Percentiles rank a stretch among this genome's conserved stretches.
These are phyloP conservation scores for Candida suzukii DNA, from an alignment of 805 yeast genomes.

Conservation along the genomic window DNA sequence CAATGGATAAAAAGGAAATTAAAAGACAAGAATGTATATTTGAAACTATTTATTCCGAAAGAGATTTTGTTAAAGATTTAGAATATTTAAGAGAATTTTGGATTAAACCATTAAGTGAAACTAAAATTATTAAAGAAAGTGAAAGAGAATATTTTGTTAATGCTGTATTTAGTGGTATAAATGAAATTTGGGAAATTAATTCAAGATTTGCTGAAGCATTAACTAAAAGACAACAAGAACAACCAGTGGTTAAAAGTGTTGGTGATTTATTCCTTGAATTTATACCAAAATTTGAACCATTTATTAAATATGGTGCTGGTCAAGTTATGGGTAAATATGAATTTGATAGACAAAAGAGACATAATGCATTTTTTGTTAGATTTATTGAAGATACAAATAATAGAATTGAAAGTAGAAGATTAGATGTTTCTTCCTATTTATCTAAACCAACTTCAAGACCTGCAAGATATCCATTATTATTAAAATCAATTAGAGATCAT, in stretches of 20 bases:
- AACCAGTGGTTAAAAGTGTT: slow-evolving; percentile 76
- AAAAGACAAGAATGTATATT: slow-evolving; percentile 93
- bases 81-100: slow-evolving; percentile 91
- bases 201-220: slow-evolving; percentile 83
- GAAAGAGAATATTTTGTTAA: slow-evolving; percentile 88
- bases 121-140: slow-evolving; percentile 79
- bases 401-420: slow-evolving; percentile 76
- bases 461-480: slow-evolving; percentile 83
- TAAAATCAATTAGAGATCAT: slow-evolving; percentile 75
- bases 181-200: slow-evolving; percentile 80
- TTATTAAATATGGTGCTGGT: slow-evolving; percentile 88
- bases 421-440: slow-evolving; percentile 87
- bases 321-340: slow-evolving; percentile 94
- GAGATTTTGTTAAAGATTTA: slow-evolving; percentile 90
- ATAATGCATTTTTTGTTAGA: slow-evolving; percentile 85
- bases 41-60: slow-evolving; percentile 88
- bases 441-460: slow-evolving; percentile 95
- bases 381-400: slow-evolving; percentile 89
- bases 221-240: slow-evolving; percentile 76
- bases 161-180: slow-evolving; percentile 85
- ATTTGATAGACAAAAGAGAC: slow-evolving; percentile 87
- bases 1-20: slow-evolving; percentile 75
- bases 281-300: slow-evolving; percentile 86
- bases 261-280: slow-evolving; percentile 85
- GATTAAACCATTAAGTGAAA: slow-evolving; percentile 83